Base-by-base conservation (phyloP, 2,329 filamentous ascomycete genomes). In the Pseudonectria buxi region DNA sequence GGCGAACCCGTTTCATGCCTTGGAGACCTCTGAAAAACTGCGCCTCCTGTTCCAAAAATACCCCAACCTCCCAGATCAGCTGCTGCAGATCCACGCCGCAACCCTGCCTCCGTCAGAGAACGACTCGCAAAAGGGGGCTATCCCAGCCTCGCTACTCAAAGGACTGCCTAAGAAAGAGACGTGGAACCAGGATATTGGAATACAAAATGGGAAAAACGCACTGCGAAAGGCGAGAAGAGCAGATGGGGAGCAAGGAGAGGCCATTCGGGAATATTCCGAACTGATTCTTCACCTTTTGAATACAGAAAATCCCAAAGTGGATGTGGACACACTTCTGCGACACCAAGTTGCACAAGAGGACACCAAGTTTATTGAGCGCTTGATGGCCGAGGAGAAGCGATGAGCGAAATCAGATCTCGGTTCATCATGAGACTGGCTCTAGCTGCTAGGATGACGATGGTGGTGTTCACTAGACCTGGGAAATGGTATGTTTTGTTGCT, bases 151-250 rank as follows among this genome's bases (percentile, higher is more conserved):
- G 1, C 37, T 64, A 10, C 54, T 59, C 37, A 56, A 55, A 27
- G 58, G 56, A 7, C 39, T 58, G 3, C 48, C 53, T 3, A 63
- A 62, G 38, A 61, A 62, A 29, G 56, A 63, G 38, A 56, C 62
- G 31, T 83, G 78, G 79, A 74, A 71, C 14, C 63, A 65, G 29
- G 76, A 81, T 32, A 63, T 71, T 6, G 78, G 78, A 6, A 64
- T 78, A 32, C 63, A 69, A 35, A 69, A 69, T 14, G 79, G 75
- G 2, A 69, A 74, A 29, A 63, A 69, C 14, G 69, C 68, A 11
- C 58, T 83, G 39, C 68, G 69, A 28, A 64, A 57, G 35, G 70
- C 72, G 24, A 64, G 72, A 38, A 61, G 63, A 24, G 64, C 67
- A 22, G 64, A 68, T 2, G 66, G 69, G n/a, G 67, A 71, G 45